Evolutionary conservation across 1,284 basidiomycete genomes (phyloP), one percentile per base, ranked within the genome.

Genomic region (Austroboletus niveus): DNA sequence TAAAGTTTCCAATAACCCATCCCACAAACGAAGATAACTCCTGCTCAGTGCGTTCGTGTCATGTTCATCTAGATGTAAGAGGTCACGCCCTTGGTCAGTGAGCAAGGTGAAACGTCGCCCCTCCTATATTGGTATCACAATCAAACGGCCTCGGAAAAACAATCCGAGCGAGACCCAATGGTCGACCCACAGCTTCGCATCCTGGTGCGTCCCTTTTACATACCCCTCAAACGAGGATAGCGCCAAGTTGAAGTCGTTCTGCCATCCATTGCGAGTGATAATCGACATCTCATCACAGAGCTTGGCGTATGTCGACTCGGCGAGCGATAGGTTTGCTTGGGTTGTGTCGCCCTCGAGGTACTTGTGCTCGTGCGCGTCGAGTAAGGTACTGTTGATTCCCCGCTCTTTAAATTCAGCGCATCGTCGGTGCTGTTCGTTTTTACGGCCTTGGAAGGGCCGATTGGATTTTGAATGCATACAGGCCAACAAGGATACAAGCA

Each of bases 221-320:
- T n/a, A 68, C 60, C 63, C 55, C 43, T 72, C 71, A 41, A 72
- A 71, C 2, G 72, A 72, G 2, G 61, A 53, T 12, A 72, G 46
- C 6, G 60, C 55, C 1, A 72, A 53, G 15, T 72, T 73, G 56
- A 73, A 74, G 55, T 75, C 66, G 4, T 73, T 57, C 1, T 64
- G 58, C 67, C 69, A 74, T 1, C 66, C 71, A 14, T 59, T 63
- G 47, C 69, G 69, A 8, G 69, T 60, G 41, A 71, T 60, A 24
- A 57, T 34, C 1, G 66, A 68, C 10, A 63, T 54, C 14, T 58
- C 55, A 34, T 54, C 39, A 6, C 55, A 58, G 22, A 71, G 57
- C 55, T 66, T n/a, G 12, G 35, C n/a, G 30, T 63, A 66, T 12
- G 59, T 48, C 10, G 42, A 24, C 3, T 53, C 51, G 30, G 60